These are phyloP conservation scores for Lathyrus oleraceus DNA, from an alignment of 306 rosid genomes.

Conservation along the genomic window DNA sequence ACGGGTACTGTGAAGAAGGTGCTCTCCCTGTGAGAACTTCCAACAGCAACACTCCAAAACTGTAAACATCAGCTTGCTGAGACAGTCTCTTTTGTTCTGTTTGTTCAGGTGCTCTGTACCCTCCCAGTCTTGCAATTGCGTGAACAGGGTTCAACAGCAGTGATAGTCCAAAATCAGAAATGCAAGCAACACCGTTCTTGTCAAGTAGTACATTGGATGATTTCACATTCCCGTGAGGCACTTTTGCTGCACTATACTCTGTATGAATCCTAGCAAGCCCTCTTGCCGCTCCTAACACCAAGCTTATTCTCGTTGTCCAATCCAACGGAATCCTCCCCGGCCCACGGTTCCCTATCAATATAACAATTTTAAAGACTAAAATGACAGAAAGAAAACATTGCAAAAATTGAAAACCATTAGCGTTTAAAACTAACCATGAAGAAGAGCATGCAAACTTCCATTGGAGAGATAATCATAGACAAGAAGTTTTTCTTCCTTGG, in stretches of 20 bases:
- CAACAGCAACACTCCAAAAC: conserved; percentile 80
- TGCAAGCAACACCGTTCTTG: conserved; percentile 90
- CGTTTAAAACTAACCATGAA: conserved; percentile 61
- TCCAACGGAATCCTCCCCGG: conserved; percentile 96
- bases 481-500: conserved; percentile 95
- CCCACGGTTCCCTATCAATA: conserved; percentile 77
- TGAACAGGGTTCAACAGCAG: conserved; percentile 84
- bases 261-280: conserved; percentile 83
- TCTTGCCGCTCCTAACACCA: conserved; percentile 85
- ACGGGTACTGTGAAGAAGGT: conserved; percentile 72
- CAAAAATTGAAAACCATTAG: neutral
- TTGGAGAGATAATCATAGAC: conserved; percentile 93
- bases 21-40: conserved; percentile 87
- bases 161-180: conserved; percentile 86
- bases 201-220: conserved; percentile 91
- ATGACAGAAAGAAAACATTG: neutral
- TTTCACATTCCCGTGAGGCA: conserved; percentile 92
- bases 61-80: conserved; percentile 83
- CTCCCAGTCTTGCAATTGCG: conserved; percentile 90
- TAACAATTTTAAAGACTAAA: neutral
- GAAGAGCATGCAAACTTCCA: conserved; percentile 90
- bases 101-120: conserved; percentile 92
- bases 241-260: conserved; percentile 66
- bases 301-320: conserved; percentile 98
- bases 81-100: conserved; percentile 73